Base-by-base conservation (phyloP, 1,139 yeast genomes). In the Arxiozyma bovina region DNA sequence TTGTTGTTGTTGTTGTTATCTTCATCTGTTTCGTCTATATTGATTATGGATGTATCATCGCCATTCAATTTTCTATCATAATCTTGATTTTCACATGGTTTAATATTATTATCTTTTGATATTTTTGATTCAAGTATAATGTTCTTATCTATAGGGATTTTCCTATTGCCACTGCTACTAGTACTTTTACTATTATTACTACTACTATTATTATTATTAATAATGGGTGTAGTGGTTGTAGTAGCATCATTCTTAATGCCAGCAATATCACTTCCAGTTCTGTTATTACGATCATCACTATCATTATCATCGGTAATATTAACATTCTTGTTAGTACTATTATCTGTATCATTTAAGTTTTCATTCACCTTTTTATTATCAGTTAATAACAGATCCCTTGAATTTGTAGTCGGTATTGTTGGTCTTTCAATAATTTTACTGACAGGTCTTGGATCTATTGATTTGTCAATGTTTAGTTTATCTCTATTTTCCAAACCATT, bases 371-470 rank as follows among this genome's bases (percentile, higher is more conserved):
- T 20, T 49, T 49, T 30, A 17, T 42, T 51, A 2, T 38, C 50
- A 30, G 42, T 46, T 12, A 46, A 30, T 8, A 51, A 34, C 11
- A 46, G 18, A 21, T 46, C 53, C 46, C 53, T 45, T 30, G 53
- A 51, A 41, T 46, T 51, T 42, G 43, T 34, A 9, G 53, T 27
- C 3, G 50, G 15, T 5, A 51, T 51, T 23, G 25, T n/a, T 5
- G 53, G 53, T 18, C 53, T 45, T 46, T 46, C 53, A 20, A 51
- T 51, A 12, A 51, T 47, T 42, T 46, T 51, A 22, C 38, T 50
- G 9, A 38, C 46, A 21, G 47, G 34, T n/a, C 47, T 46, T 30
- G 46, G 25, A 25, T 27, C 44, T 17, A 40, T 34, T 21, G 45
- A 20, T 2, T 23, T 50, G 3, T 43, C 34, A 30, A 15, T 2